Evolutionary conservation across 768 basidiomycete genomes (phyloP), one percentile per base, ranked within the genome.

Genomic region (Cystoderma amianthinum): DNA sequence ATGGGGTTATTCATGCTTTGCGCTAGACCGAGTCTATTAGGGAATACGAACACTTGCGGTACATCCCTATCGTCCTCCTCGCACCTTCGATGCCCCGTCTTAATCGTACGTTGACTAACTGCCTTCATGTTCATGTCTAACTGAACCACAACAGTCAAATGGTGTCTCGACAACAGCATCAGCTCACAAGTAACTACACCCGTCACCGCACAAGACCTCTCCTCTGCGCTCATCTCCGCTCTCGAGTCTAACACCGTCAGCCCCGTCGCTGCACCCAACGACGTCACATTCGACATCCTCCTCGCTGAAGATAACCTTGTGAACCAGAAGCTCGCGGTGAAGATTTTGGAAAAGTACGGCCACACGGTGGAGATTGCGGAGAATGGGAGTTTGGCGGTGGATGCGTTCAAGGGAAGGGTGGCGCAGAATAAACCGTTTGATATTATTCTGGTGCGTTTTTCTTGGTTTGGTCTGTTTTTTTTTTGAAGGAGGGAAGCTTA

Each of bases 251-350:
- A 93, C 63, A 93, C 93, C 16, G 85, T 93, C 48, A 87, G 85
- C 46, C 87, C 90, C 0, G 85, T 90, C 6, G 79, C 86, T 7
- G 82, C 82, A 1, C 85, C 87, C 17, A 94, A 83, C 57, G 89
- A 95, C 51, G 74, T 88, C 18, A 74, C 82, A 2, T 92, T 91
- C 62, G 89, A 91, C 58, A 95, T 99, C 49, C 74, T 99, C 20
- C 77, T 99, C 12, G 96, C 96, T 0, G 96, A 99, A 59, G 96
- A 98, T 60, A 98, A 97, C 54, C 65, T 92, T 50, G 92, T 95
- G 41, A 93, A 94, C 60, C 91, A 94, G 70, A 95, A 95, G 60
- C 67, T 98, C 6, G 96, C 96, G 0, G 85, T 96, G 46, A 96
- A 95, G 71, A 89, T 98, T 45, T 68, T 99, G 11, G 95, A 98